Evolutionary conservation across 257 asterid genomes (phyloP), one percentile per base, ranked within the genome.

Genomic region (Echites panduratus): DNA sequence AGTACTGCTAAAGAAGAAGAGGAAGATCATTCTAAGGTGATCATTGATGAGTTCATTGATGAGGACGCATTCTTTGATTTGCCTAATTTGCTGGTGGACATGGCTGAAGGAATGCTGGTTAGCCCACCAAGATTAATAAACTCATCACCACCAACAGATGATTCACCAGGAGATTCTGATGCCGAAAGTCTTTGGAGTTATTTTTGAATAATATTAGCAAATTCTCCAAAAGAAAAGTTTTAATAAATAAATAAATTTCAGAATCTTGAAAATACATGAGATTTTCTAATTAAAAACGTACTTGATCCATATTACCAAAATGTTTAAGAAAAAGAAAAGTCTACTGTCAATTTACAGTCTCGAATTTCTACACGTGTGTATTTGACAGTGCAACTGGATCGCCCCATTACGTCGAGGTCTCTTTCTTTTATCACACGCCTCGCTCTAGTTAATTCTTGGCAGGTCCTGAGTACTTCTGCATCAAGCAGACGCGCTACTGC

Each of bases 41-140:
- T 61, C 38, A 49, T 53, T 17, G 66, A 38, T 22, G 83, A 82
- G 67, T 82, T 75, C 10, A 52, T 84, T 17, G 89, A 84, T 70
- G 85, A 78, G 49, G 89, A 84, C 4, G 83, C 73, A 14, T 29
- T 84, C 52, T 79, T 84, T 76, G 80, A 78, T 64, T 76, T 84
- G 86, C 86, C 88, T 4, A 77, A 84, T 73, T 71, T 84, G 83
- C 72, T 84, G 65, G 86, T 84, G 66, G 83, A 82, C 16, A 84
- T 84, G 86, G 86, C 86, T 4, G 86, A 70, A 44, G 88, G 82
- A 67, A 82, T 84, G 88, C 76, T 84, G 67, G 77, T 84, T 54
- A 84, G 85, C 24, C 88, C 88, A 9, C 88, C 88, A 2, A 76
- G 88, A 77, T n/a, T n/a, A n/a, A 76, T 84, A 26, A 71, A 45